A percentile compares a stretch with the other conserved stretches of the same genome.
Evolutionary conservation across 192 early-diverging fungal genomes (phyloP).

Genomic region (Mortierella alpina): DNA sequence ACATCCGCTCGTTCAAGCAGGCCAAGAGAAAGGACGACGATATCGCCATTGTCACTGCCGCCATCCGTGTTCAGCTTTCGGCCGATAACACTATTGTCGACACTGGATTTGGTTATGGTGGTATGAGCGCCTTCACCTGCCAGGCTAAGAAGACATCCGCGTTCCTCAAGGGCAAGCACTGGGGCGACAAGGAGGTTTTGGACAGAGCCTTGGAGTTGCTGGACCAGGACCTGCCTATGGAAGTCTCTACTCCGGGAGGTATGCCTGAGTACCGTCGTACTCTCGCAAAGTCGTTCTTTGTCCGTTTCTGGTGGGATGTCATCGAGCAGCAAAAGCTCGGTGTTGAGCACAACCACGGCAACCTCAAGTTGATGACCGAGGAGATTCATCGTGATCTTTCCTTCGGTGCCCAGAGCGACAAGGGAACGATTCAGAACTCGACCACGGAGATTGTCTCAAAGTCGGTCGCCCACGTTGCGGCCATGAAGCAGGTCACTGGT

Average conservation of each 20-base stretch:
- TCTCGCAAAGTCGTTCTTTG: conserved; percentile 69
- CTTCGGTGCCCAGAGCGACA: conserved; percentile 57
- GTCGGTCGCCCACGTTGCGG: conserved; percentile 76
- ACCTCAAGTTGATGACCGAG: conserved; percentile 49
- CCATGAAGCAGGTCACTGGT: conserved; percentile 86
- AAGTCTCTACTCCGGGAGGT: conserved; percentile 67
- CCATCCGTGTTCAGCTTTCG: conserved; percentile 69
- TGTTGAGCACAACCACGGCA: conserved; percentile 39
- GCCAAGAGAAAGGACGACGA: conserved; percentile 90
- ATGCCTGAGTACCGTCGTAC: conserved; percentile 77
- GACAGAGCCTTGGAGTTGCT: conserved; percentile 55
- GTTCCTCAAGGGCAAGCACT: conserved; percentile 62
- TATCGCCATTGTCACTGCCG: conserved; percentile 89
- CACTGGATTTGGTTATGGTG: conserved; percentile 80
- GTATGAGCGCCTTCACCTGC: conserved; percentile 77
- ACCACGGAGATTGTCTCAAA: conserved; percentile 42
- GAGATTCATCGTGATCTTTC: conserved; percentile 60
- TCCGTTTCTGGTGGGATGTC: conserved; percentile 76
- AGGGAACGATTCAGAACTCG: conserved; percentile 58
- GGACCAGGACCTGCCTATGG: conserved; percentile 57
- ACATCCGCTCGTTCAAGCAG: conserved; percentile 84
- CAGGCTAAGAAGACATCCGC: conserved; percentile 62
- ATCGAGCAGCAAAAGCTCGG: conserved; percentile 36
- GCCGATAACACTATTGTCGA: conserved; percentile 60
- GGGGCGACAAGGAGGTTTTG: conserved; percentile 64